These are phyloP conservation scores for Piloderma croceum DNA, from an alignment of 768 basidiomycete genomes.

Conservation along the genomic window DNA sequence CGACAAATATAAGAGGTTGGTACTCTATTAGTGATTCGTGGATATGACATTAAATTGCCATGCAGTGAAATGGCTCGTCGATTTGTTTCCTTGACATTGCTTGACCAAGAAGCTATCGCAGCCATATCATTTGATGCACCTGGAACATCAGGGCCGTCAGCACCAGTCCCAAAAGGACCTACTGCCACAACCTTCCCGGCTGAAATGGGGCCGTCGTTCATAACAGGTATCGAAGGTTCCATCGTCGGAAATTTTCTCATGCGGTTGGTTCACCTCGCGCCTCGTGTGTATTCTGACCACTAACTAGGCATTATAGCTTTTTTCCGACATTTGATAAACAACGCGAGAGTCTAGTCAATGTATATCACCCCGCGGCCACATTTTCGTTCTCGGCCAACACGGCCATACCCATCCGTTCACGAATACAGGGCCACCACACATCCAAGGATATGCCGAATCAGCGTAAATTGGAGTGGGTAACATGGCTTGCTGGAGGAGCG, in stretches of 20 bases:
- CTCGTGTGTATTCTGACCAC: constrained; percentile 7
- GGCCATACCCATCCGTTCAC: constrained; percentile 69
- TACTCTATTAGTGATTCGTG: constrained; percentile 3
- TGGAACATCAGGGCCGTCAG: constrained; percentile 40
- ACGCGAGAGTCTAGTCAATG: constrained; percentile 58
- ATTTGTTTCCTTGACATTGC: constrained; percentile 74
- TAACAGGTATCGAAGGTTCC: constrained; percentile 64
- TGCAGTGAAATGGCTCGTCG: constrained; percentile 73
- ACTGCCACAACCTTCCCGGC: constrained; percentile 72
- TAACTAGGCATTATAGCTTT: constrained; percentile 45
- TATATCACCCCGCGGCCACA: constrained; percentile 81
- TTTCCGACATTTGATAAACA: constrained; percentile 81
- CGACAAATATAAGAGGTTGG: constrained; percentile 66
- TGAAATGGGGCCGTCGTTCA: constrained; percentile 67
- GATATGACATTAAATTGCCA: constrained; percentile 2
- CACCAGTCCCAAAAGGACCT: constrained; percentile 38
- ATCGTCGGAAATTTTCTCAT: constrained; percentile 75
- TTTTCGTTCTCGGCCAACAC: constrained; percentile 90
- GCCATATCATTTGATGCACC: constrained; percentile 76
- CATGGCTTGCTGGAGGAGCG: constrained; percentile 53
- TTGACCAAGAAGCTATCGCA: constrained; percentile 77
- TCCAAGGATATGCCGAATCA: constrained; percentile 74
- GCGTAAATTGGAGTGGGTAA: constrained; percentile 71
- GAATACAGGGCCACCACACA: constrained; percentile 61
- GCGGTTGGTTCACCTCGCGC: constrained; percentile 42